Percentiles rank a stretch among this genome's conserved stretches.
Conservation (phyloP, 257 asterid species). For the Marsdenia floribunda region DNA sequence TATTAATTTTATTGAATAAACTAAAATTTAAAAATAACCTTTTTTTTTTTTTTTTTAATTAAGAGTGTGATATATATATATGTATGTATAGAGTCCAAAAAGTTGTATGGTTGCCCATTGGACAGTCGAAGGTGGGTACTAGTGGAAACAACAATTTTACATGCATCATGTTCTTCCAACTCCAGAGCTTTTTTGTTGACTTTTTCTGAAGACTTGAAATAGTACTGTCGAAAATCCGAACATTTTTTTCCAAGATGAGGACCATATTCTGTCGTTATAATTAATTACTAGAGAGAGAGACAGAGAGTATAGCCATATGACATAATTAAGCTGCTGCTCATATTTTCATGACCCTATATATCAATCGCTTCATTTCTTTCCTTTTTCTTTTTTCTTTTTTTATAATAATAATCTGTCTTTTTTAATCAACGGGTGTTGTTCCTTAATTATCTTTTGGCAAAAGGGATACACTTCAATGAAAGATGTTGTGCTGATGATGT, state of each 20-base stretch:
- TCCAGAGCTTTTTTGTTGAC: not conserved
- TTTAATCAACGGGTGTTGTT: not conserved
- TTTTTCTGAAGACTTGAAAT: conserved; percentile 1
- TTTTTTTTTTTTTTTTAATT: too few species aligned
- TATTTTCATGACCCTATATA: not conserved
- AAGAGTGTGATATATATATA: too few species aligned
- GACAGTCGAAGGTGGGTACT: not conserved
- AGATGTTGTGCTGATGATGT: too few species aligned
- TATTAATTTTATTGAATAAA: too few species aligned
- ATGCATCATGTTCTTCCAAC: too few species aligned
- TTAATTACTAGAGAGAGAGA: not conserved
- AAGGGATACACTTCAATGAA: too few species aligned
- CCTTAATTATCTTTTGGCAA: not conserved
- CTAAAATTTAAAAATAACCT: too few species aligned
- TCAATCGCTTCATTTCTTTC: not conserved
- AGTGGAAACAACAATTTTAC: not conserved
- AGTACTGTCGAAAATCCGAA: not conserved
- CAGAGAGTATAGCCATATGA: not conserved
- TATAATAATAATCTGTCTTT: not conserved
- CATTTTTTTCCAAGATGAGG: not conserved
- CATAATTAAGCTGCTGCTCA: not conserved
- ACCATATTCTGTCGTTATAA: not conserved
- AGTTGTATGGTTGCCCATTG: not conserved
- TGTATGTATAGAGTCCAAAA: too few species aligned
- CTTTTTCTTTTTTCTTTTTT: too few species aligned